These are phyloP conservation scores for Hippophae gyantsensis DNA, from an alignment of 306 rosid genomes.

Conservation along the genomic window DNA sequence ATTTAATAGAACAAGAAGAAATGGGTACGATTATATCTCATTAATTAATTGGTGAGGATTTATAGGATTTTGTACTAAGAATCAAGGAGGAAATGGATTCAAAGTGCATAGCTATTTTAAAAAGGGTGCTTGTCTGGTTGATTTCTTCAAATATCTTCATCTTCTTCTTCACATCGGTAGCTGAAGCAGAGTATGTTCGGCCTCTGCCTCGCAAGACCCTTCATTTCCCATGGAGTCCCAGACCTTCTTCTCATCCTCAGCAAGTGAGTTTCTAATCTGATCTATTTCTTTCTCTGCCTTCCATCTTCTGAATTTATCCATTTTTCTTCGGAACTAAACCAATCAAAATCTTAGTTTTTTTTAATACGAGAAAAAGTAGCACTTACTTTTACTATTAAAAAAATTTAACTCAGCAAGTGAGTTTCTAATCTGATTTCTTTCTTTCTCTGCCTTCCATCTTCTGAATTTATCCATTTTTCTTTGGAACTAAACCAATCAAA, in stretches of 20 bases:
- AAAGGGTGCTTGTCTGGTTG: no score
- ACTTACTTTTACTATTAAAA: no score
- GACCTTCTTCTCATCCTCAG: constrained; percentile 48
- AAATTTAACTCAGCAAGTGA: constrained; percentile 36
- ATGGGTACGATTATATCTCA: no score
- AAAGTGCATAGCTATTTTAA: no score
- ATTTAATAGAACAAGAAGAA: no score
- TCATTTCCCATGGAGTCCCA: constrained; percentile 42
- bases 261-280: constrained; percentile 36
- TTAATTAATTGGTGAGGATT: no score
- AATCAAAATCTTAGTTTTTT: no score
- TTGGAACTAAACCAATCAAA: background rate
- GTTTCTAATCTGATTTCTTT: background rate
- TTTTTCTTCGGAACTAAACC: constrained; percentile 2
- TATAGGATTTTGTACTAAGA: no score
- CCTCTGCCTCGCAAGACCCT: constrained; percentile 71
- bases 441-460: constrained; percentile 5
- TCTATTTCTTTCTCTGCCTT: background rate
- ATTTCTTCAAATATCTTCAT: no score
- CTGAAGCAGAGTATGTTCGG: constrained; percentile 35
- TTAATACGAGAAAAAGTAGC: no score
- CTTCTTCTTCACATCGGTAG: no score
- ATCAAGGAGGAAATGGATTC: no score
- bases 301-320: background rate
- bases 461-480: background rate